Base-by-base conservation (phyloP, 2,329 filamentous ascomycete genomes). In the Gaeumannomyces sp. region DNA sequence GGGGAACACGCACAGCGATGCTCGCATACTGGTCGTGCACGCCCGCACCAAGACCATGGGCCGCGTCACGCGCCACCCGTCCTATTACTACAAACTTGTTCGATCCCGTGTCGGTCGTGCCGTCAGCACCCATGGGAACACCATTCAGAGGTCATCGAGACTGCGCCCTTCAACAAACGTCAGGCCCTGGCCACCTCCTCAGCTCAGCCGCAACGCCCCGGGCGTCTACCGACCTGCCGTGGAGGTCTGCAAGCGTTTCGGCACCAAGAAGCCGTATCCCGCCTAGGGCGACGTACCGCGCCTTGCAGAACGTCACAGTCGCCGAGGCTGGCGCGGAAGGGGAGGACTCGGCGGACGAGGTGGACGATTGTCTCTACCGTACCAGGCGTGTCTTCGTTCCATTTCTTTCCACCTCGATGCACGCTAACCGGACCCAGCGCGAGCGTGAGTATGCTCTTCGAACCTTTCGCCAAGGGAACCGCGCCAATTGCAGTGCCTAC, bases 381-480 rank as follows among this genome's bases (percentile, higher is more conserved):
- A n/a, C 80, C 80, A 85, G 66, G 84, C 85, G 0, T 33, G 45
- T 53, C 6, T 33, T 33, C 31, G 33, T 35, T n/a, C n/a, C n/a
- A n/a, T 77, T 97, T 1, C 95, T 95, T 0, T 90, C 88, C 62
- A 96, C 92, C 0, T 96, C 93, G 0, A 96, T 98, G 70, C 95
- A 98, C 70, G 81, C 87, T 1, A 91, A 93, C 65, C 90, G 94
- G 31, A 96, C 90, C 56, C 95, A 98, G 77, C 84, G 85, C 67
- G 94, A 98, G 81, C 91, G 95, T 69, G 94, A 98, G 75, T 92
- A 96, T 73, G 89, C 93, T 1, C 84, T 98, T 87, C 88, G 93
- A 70, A 84, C 89, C 1, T 98, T 98, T 82, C 88, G 91, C n/a
- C 28, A 80, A 79, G 27, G 93, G 91, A 1, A 84, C 83, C 38